phyloP scores from a whole-genome alignment of 208 protist genomes.

The Crithidia mellificae region DNA sequence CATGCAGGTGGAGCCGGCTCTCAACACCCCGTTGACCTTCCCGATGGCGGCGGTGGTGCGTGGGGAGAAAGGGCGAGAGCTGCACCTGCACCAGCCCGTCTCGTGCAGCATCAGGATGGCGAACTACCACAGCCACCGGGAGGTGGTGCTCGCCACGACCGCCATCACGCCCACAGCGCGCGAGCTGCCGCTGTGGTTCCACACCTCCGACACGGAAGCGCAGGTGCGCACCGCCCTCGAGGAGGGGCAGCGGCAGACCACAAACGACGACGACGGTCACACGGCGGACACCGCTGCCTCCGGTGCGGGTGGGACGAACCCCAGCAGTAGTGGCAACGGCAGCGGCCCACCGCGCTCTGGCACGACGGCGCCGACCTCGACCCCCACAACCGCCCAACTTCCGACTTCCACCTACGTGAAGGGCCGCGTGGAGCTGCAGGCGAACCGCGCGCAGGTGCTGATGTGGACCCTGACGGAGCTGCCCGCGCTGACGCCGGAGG shows the following conservation, averaged over 20 bases:
- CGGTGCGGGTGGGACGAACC: no score
- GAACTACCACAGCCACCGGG: slow-evolving; percentile 32
- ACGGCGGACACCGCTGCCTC: background rate
- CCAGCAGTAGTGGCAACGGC: no score
- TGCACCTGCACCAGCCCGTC: slow-evolving; percentile 33
- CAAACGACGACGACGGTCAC: background rate
- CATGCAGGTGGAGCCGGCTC: slow-evolving; percentile 25
- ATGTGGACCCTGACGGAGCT: slow-evolving; percentile 51
- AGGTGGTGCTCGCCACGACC: slow-evolving; percentile 23
- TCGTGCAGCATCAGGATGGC: slow-evolving; percentile 32
- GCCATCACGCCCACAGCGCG: slow-evolving; percentile 10
- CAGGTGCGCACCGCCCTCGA: slow-evolving; percentile 23
- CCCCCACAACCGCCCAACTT: no score
- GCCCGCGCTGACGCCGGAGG: slow-evolving; percentile 42
- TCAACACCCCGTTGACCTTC: slow-evolving; percentile 29
- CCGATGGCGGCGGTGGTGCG: slow-evolving; percentile 33
- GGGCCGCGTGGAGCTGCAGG: slow-evolving; percentile 49
- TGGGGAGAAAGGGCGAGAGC: slow-evolving; percentile 20
- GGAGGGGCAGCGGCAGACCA: slow-evolving; percentile 28
- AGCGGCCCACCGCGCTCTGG: slow-evolving; percentile 14
- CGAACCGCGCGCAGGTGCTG: slow-evolving; percentile 44
- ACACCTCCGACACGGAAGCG: slow-evolving; percentile 25
- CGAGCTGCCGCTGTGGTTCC: slow-evolving; percentile 32
- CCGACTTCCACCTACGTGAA: slow-evolving; percentile 19
- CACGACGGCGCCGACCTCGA: slow-evolving; percentile 13